Percentiles rank a stretch among this genome's conserved stretches.
Conservation (phyloP, 2,329 filamentous ascomycete species). For the Niveomyces coronatus region DNA sequence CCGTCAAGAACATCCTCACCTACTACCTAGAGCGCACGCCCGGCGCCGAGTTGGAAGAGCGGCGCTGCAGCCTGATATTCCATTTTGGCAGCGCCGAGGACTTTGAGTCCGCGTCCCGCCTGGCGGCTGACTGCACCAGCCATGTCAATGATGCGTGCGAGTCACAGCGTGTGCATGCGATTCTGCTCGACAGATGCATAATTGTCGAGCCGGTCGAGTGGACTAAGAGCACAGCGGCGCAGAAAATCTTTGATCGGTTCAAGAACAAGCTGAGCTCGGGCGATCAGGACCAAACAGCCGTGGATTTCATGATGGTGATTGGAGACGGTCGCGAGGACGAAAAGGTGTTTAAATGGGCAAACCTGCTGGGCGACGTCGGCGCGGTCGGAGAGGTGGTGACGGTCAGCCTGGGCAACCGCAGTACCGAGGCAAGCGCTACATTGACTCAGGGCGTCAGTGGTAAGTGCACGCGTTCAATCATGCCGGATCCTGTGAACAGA, state of each 20-base stretch:
- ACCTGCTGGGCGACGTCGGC: slow-evolving; percentile 52
- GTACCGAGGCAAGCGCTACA: slow-evolving; percentile 78
- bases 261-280: slow-evolving; percentile 26
- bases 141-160: slow-evolving; percentile 94
- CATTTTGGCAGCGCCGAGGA: slow-evolving; percentile 81
- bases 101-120: slow-evolving; percentile 60
- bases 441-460: slow-evolving; percentile 87
- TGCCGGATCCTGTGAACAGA: background rate
- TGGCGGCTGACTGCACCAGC: slow-evolving; percentile 81
- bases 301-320: slow-evolving; percentile 82
- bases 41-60: slow-evolving; percentile 77
- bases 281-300: slow-evolving; percentile 27
- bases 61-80: slow-evolving; percentile 86
- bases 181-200: slow-evolving; percentile 69
- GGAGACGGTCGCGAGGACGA: slow-evolving; percentile 92
- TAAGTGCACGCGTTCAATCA: slow-evolving; percentile 30
- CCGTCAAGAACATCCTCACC: slow-evolving; percentile 69
- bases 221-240: slow-evolving; percentile 78
- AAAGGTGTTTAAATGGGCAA: slow-evolving; percentile 90
- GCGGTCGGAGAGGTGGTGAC: slow-evolving; percentile 63
- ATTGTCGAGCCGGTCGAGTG: slow-evolving; percentile 78
- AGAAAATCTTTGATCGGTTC: slow-evolving; percentile 57
- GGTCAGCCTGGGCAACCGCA: slow-evolving; percentile 76
- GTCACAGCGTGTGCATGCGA: slow-evolving; percentile 71
- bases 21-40: slow-evolving; percentile 89